Conservation (phyloP, 306 rosid genomes). For the Ammopiptanthus mongolicus region DNA sequence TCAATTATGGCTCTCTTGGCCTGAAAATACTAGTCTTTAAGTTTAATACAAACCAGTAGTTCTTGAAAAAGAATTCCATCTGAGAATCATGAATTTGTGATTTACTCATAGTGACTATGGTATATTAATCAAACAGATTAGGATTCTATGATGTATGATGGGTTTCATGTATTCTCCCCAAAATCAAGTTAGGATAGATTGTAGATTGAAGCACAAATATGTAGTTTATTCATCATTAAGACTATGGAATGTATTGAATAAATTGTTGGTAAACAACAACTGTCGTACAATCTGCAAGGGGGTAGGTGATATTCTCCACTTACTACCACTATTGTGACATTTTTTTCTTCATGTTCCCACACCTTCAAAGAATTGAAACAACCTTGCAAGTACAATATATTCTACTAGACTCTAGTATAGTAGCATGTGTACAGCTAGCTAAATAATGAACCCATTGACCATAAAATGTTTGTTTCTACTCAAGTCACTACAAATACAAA, state of each 20-base stretch:
- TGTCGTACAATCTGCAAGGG: constrained; percentile 17
- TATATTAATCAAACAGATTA: constrained; percentile 16
- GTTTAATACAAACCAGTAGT: neutral
- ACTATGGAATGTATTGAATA: neutral
- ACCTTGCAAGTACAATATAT: constrained; percentile 18
- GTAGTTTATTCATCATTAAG: neutral
- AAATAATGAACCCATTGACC: constrained; percentile 6
- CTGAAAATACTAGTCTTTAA: constrained; percentile 23
- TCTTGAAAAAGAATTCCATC: neutral
- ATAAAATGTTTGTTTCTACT: neutral
- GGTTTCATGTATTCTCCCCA: neutral
- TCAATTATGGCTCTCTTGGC: constrained; percentile 34
- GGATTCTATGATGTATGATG: constrained; percentile 21
- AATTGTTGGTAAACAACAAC: constrained; percentile 27
- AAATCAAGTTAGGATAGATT: constrained; percentile 13
- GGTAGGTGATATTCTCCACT: constrained; percentile 39
- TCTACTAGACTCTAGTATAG: neutral
- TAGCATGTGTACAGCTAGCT: constrained; percentile 7
- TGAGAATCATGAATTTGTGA: constrained; percentile 20
- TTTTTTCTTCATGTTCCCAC: constrained; percentile 38
- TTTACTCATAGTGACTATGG: constrained; percentile 24
- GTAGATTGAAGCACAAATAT: constrained; percentile 15
- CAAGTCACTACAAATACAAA: neutral
- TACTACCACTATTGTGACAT: constrained; percentile 41
- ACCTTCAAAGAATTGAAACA: constrained; percentile 21